These are phyloP conservation scores for Verticillium nonalfalfae DNA, from an alignment of 2,329 filamentous ascomycete species.

Conservation along the genomic window DNA sequence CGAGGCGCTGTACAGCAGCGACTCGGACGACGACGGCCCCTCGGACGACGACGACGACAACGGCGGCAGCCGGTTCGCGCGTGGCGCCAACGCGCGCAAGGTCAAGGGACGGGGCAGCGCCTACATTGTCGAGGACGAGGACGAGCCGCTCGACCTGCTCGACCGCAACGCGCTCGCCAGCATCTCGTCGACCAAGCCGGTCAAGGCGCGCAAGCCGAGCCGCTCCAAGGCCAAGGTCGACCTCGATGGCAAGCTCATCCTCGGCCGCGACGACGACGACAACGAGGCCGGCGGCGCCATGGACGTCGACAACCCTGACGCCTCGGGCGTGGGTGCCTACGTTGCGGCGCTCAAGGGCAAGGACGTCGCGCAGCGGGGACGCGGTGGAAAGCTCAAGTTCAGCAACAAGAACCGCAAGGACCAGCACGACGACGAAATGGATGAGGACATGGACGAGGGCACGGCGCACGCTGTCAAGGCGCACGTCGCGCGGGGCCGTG, in stretches of 20 bases:
- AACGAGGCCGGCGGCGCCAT: slow-evolving; percentile 47
- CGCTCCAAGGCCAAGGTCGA: slow-evolving; percentile 64
- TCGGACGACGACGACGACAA: slow-evolving; percentile 59
- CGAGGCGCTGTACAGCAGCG: slow-evolving; percentile 86
- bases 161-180: slow-evolving; percentile 84
- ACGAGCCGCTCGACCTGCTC: slow-evolving; percentile 90
- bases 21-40: slow-evolving; percentile 44
- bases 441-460: slow-evolving; percentile 47
- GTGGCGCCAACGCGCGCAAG: slow-evolving; percentile 30
- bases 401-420: slow-evolving; percentile 47
- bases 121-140: slow-evolving; percentile 91
- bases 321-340: slow-evolving; percentile 60
- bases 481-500: slow-evolving; percentile 29
- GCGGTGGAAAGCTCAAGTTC: slow-evolving; percentile 65
- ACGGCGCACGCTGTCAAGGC: slow-evolving; percentile 47
- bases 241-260: slow-evolving; percentile 73
- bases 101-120: slow-evolving; percentile 54
- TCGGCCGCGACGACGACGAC: slow-evolving; percentile 53
- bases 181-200: slow-evolving; percentile 85
- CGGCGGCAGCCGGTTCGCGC: slow-evolving; percentile 36
- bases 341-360: slow-evolving; percentile 63
- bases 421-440: slow-evolving; percentile 39
- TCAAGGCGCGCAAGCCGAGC: slow-evolving; percentile 52
- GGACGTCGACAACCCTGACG: slow-evolving; percentile 51
- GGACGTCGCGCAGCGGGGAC: slow-evolving; percentile 57